These are phyloP conservation scores for Rhodotorula mucilaginosa DNA, from an alignment of 1,284 basidiomycete species.

Conservation along the genomic window DNA sequence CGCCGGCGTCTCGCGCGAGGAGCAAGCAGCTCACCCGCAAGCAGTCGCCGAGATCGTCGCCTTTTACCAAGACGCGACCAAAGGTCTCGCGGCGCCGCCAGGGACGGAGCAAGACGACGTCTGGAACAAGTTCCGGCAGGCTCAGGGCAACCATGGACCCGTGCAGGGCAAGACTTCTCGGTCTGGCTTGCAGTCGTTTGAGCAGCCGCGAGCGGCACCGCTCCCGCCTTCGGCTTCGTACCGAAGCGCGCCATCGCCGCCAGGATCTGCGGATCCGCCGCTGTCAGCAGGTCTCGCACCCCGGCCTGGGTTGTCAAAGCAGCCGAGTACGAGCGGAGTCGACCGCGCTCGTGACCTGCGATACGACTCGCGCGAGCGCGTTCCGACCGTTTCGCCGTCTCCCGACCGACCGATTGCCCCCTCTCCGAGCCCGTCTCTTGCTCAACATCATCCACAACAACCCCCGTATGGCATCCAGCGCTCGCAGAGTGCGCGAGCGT, in stretches of 20 bases:
- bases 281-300: constrained; percentile 28
- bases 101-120: constrained; percentile 58
- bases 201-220: constrained; percentile 38
- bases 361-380: constrained; percentile 16
- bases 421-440: constrained; percentile 11
- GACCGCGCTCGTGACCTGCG: constrained; percentile 27
- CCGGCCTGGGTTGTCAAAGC: background rate
- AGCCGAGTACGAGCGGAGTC: constrained; percentile 9
- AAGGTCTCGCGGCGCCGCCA: constrained; percentile 46
- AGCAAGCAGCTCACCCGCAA: constrained; percentile 97
- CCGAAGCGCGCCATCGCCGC: constrained; percentile 39
- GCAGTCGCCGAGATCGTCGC: constrained; percentile 99
- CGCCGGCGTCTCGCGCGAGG: constrained; percentile 87
- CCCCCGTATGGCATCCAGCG: constrained; percentile 6
- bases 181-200: constrained; percentile 25
- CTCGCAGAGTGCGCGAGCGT: constrained; percentile 32
- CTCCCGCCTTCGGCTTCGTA: constrained; percentile 25
- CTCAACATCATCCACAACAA: background rate
- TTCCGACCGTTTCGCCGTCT: constrained; percentile 15
- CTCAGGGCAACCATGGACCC: background rate
- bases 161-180: background rate
- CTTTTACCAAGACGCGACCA: constrained; percentile 72
- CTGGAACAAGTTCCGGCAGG: constrained; percentile 67
- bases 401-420: no score
- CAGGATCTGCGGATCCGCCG: constrained; percentile 1